These are phyloP conservation scores for Hanseniaspora clermontiae DNA, from an alignment of 805 yeast genomes.

Conservation along the genomic window DNA sequence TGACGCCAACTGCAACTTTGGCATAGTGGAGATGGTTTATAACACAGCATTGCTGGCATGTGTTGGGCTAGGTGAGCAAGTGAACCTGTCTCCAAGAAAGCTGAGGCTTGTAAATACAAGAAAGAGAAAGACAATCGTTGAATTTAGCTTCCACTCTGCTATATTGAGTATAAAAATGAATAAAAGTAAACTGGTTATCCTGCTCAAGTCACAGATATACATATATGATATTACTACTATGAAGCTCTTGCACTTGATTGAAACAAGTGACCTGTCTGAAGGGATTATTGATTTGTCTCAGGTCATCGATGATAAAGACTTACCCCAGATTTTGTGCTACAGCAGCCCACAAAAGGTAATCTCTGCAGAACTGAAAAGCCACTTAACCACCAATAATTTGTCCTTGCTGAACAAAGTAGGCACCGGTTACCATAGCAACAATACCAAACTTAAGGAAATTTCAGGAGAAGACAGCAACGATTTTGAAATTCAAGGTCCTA, in stretches of 20 bases:
- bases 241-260: constrained; percentile 46
- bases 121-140: constrained; percentile 47
- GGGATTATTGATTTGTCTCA: constrained; percentile 56
- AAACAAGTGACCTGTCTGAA: constrained; percentile 35
- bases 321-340: constrained; percentile 38
- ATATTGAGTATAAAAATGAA: constrained; percentile 53
- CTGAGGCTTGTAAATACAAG: constrained; percentile 75
- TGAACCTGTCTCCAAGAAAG: constrained; percentile 62
- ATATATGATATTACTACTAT: constrained; percentile 63
- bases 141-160: constrained; percentile 52
- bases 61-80: constrained; percentile 61
- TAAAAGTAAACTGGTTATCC: constrained; percentile 49
- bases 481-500: constrained; percentile 10
- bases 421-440: neutral
- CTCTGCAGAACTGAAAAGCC: constrained; percentile 25
- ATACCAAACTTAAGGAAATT: neutral
- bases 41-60: constrained; percentile 57
- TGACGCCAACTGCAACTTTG: constrained; percentile 42
- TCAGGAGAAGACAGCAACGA: constrained; percentile 8
- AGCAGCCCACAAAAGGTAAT: constrained; percentile 60
- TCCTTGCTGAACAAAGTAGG: constrained; percentile 15
- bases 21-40: constrained; percentile 65
- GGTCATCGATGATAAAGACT: constrained; percentile 34
- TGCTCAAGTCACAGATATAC: constrained; percentile 51
- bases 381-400: constrained; percentile 25